Base-by-base conservation (phyloP, 352 stramenopile species). In the Lagenidium giganteum region DNA sequence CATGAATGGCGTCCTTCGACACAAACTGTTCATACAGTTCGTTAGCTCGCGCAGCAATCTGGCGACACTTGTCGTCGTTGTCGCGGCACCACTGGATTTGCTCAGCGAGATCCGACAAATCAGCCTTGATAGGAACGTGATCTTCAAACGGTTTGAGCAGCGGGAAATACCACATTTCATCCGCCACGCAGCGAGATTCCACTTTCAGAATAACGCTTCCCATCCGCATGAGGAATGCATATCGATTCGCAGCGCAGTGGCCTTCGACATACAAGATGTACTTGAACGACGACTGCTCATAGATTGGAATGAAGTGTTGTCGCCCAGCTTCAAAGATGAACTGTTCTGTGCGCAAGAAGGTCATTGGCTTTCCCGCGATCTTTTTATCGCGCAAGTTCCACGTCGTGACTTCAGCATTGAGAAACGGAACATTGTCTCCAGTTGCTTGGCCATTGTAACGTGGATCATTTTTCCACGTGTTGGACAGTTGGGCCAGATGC, bases 381-480 rank as follows among this genome's bases (percentile, higher is more conserved):
- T 99, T 99, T 61, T 98, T 98, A 62, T 99, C 95, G 26, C 93
- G 73, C 38, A 97, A 62, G 54, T 98, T 98, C 82, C 89, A 97
- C 35, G 86, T 95, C 20, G 97, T 98, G 66, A 99, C 94, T 42
- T 95, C 93, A 8, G 92, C 95, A 62, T 99, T 95, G 14, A 99
- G 61, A 42, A 97, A 96, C 18, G 93, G 93, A 13, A 93, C 65
- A 5, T 83, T 53, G 18, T 83, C 69, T n/a, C n/a, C n/a, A 0
- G 38, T 42, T 25, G 56, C 33, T 30, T 85, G 38, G 26, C 90
- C 93, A 40, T 97, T 97, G 60, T 94, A 80, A 5, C 53, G 44
- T 4, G 64, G 38, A 47, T 98, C 87, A 20, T 88, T 68, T 48
- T 95, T 95, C 96, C 96, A 99, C 20, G 83, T 70, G 59, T 95